Base-by-base conservation (phyloP, 2,329 filamentous ascomycete genomes). In the Neopestalotiopsis rosae region DNA sequence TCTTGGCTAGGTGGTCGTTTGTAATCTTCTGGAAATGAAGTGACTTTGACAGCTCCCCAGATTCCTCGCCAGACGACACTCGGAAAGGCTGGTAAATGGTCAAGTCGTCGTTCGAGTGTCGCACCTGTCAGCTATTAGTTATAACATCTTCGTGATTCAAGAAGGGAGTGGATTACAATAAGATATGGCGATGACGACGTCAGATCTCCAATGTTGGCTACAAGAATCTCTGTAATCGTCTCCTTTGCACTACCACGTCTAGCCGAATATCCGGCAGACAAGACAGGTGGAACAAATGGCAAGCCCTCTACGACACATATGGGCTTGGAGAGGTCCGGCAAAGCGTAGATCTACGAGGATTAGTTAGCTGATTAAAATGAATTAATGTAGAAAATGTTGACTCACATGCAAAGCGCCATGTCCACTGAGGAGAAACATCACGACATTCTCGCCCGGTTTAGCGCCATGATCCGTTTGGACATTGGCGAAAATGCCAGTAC, bases 21-120 rank as follows among this genome's bases (percentile, higher is more conserved):
- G 89, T 81, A 0, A 92, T 81, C 79, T 97, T 97, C 67, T 91
- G 85, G 79, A 97, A 97, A 67, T 90, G 88, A 12, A 98, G 82
- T 7, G 86, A 87, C 30, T 83, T 81, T 1, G 87, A 82, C 72
- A 91, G 86, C 5, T 84, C 79, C 34, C 81, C 73, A 7, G 76
- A 74, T n/a, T 75, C 78, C 68, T 79, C 79, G 34, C 76, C 77
- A 52, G 77, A 38, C 6, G 34, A 81, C 70, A 82, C 82, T 57
- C 88, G 86, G 73, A 94, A 92, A 1, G 95, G 94, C 77, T 96
- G 90, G 78, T 98, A 99, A 61, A 98, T 87, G 12, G 92, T 92
- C 42, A 98, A 83, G 76, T 98, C 95, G 72, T 97, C 92, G 69
- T 89, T 91, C 10, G 88, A 86, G 63, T 94, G 94, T 65, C 95